A percentile compares a stretch with the other conserved stretches of the same genome.
phyloP scores from a whole-genome alignment of 495 filamentous ascomycete genomes.

The Podospora conica region DNA sequence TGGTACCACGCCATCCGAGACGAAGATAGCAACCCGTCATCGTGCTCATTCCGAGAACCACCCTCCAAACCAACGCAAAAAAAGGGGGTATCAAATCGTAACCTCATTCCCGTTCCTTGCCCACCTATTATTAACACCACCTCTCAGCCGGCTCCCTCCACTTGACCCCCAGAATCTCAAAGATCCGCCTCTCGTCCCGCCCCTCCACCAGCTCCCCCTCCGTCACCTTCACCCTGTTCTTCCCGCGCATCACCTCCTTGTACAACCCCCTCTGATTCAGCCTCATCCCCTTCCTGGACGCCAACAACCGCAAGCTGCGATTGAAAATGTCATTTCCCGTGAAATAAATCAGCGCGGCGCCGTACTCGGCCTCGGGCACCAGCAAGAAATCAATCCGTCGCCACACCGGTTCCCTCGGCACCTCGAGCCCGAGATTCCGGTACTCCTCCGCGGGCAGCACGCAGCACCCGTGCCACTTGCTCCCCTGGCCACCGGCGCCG shows the following conservation, averaged over 20 bases:
- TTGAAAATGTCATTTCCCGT: slow-evolving; percentile 98
- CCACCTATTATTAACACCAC: slow-evolving; percentile 47
- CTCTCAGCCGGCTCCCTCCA: slow-evolving; percentile 80
- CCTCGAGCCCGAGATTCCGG: neutral
- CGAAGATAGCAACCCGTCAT: too few species aligned
- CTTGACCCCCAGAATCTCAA: slow-evolving; percentile 77
- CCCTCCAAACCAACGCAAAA: neutral
- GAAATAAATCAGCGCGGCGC: slow-evolving; percentile 90
- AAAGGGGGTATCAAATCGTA: slow-evolving; percentile 1
- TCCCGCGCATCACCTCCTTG: slow-evolving; percentile 61
- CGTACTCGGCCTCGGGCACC: slow-evolving; percentile 73
- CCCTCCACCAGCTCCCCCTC: slow-evolving; percentile 64
- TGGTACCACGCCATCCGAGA: neutral
- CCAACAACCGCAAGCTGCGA: slow-evolving; percentile 74
- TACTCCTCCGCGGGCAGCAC: slow-evolving; percentile 44
- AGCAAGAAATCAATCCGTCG: slow-evolving; percentile 82
- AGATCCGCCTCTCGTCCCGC: slow-evolving; percentile 74
- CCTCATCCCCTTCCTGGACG: slow-evolving; percentile 76
- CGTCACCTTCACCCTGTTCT: slow-evolving; percentile 56
- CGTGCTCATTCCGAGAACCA: neutral
- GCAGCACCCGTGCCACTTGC: slow-evolving; percentile 89
- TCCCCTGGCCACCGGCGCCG: slow-evolving; percentile 35
- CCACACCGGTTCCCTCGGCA: slow-evolving; percentile 47
- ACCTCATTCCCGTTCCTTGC: neutral
- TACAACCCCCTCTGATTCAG: slow-evolving; percentile 83